Conservation (phyloP, 2,329 filamentous ascomycete genomes). For the Mollisiaceae sp. region DNA sequence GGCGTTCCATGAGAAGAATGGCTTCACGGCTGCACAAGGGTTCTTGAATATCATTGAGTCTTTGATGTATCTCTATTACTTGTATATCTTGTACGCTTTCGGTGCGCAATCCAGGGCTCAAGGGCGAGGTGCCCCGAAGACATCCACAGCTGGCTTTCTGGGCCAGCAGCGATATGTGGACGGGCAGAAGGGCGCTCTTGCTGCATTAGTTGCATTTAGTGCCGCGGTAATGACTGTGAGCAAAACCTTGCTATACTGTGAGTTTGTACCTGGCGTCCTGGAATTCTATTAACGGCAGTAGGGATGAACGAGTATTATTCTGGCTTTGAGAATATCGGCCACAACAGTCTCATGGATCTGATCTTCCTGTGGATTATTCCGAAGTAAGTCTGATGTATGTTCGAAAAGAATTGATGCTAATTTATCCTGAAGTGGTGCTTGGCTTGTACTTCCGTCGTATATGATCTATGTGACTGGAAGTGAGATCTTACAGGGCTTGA, state of each 20-base stretch:
- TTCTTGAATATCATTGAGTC: slow-evolving; percentile 66
- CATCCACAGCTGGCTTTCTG: slow-evolving; percentile 48
- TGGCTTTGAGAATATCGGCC: slow-evolving; percentile 64
- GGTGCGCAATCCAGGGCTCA: slow-evolving; percentile 44
- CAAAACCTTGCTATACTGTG: slow-evolving; percentile 72
- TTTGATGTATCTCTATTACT: slow-evolving; percentile 62
- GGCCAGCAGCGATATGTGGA: slow-evolving; percentile 55
- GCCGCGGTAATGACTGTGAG: slow-evolving; percentile 67
- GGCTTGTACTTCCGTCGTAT: slow-evolving; percentile 67
- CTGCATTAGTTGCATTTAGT: slow-evolving; percentile 62
- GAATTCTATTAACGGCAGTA: slow-evolving; percentile 37
- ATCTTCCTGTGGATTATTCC: slow-evolving; percentile 67
- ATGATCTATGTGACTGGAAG: slow-evolving; percentile 63
- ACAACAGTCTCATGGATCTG: slow-evolving; percentile 60
- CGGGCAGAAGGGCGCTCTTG: slow-evolving; percentile 57
- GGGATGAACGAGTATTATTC: slow-evolving; percentile 66
- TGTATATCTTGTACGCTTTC: slow-evolving; percentile 55
- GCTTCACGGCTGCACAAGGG: slow-evolving; percentile 68
- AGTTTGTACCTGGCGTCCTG: slow-evolving; percentile 39
- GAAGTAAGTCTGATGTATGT: slow-evolving; percentile 57
- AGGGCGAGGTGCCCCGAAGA: slow-evolving; percentile 38
- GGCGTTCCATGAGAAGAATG: slow-evolving; percentile 62
- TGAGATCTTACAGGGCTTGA: slow-evolving; percentile 66
- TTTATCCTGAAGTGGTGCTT: slow-evolving; percentile 55
- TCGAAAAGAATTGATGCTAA: slow-evolving; percentile 26